These are phyloP conservation scores for Boletus eberwhitei DNA, from an alignment of 768 basidiomycete genomes.

Conservation along the genomic window DNA sequence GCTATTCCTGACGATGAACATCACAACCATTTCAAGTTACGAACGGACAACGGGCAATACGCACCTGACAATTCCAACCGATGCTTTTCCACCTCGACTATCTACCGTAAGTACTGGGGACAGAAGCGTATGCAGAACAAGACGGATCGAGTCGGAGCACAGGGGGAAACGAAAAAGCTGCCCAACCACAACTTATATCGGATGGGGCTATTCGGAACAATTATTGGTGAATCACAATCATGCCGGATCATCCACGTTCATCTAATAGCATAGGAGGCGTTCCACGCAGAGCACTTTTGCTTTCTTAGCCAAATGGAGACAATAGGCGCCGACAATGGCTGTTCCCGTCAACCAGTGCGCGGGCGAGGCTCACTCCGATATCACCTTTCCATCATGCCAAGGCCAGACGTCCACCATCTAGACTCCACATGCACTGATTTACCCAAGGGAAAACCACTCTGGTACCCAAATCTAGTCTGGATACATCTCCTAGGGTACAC, in stretches of 20 bases:
- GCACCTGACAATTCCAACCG: background rate
- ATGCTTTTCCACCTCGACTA: background rate
- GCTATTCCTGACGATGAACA: slow-evolving; percentile 1
- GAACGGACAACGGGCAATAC: background rate
- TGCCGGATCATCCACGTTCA: slow-evolving; percentile 1
- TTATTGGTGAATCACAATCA: slow-evolving; percentile 8
- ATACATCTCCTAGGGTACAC: background rate
- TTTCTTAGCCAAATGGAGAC: slow-evolving; percentile 11
- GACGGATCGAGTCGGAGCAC: background rate
- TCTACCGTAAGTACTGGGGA: background rate
- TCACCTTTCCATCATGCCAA: no score
- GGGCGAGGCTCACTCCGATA: no score
- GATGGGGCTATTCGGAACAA: background rate
- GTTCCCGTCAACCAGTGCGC: background rate
- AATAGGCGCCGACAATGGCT: background rate
- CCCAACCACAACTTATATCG: slow-evolving; percentile 10
- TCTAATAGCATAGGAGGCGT: slow-evolving; percentile 5
- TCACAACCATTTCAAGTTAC: background rate
- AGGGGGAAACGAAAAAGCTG: background rate
- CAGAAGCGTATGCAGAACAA: background rate
- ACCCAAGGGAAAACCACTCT: no score
- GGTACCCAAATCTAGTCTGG: no score
- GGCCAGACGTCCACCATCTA: no score
- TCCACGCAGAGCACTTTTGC: slow-evolving; percentile 9
- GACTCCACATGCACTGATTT: no score